Evolutionary conservation across 345 rosid genomes (phyloP).

Genomic region (Barbarea vulgaris): DNA sequence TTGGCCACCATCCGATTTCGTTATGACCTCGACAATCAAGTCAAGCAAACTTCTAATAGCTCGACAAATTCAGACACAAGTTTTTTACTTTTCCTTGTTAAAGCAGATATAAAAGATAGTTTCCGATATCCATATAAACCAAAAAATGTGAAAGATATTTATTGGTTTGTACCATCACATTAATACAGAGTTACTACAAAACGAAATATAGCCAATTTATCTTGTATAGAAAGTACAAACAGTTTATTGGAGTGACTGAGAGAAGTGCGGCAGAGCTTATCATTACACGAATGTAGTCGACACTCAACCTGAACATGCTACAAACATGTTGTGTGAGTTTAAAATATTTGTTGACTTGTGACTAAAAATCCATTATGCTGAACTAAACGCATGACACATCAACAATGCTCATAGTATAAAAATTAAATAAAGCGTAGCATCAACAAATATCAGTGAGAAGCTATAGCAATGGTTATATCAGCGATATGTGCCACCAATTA

Average conservation of each 20-base stretch:
- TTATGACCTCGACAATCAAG: not conserved
- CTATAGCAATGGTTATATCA: not conserved
- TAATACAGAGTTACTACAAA: not conserved
- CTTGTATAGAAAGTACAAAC: not conserved
- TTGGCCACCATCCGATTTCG: not conserved
- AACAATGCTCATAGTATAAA: not conserved
- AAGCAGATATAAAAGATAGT: not conserved
- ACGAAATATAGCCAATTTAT: not conserved
- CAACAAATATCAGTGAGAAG: not conserved
- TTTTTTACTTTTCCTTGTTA: not conserved
- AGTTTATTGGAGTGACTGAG: not conserved
- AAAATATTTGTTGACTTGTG: not conserved
- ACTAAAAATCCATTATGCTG: not conserved
- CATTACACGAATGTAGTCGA: not conserved
- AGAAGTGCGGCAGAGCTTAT: not conserved
- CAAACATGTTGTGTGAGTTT: not conserved
- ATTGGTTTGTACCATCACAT: not conserved
- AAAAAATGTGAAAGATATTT: not conserved
- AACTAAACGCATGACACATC: not conserved
- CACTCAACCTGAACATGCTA: not conserved
- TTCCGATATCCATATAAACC: not conserved
- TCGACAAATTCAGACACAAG: not conserved
- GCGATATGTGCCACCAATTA: not conserved
- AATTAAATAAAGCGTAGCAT: not conserved
- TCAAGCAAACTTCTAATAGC: not conserved